phyloP scores from a whole-genome alignment of 2,329 filamentous ascomycete species.

The Aspergillus brasiliensis region DNA sequence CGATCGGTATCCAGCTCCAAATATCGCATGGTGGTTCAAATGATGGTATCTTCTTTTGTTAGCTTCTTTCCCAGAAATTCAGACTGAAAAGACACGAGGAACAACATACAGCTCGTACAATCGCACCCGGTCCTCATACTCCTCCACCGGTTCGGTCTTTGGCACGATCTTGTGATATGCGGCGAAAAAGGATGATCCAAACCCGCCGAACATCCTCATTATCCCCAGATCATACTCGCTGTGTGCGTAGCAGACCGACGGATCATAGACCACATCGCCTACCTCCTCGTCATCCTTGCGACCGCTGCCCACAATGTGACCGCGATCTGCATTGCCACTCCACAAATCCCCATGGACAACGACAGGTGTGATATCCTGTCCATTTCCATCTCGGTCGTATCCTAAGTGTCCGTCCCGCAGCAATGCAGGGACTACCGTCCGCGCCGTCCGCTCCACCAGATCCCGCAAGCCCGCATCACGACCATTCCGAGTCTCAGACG shows the following conservation, averaged over 20 bases:
- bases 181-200: constrained; percentile 68
- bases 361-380: constrained; percentile 69
- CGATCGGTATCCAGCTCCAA: constrained; percentile 75
- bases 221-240: constrained; percentile 90
- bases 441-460: constrained; percentile 66
- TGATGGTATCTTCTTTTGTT: constrained; percentile 71
- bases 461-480: constrained; percentile 61
- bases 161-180: constrained; percentile 77
- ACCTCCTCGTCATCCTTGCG: constrained; percentile 46
- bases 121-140: constrained; percentile 80
- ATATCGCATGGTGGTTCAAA: constrained; percentile 83
- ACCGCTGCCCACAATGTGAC: constrained; percentile 57
- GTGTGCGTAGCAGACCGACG: constrained; percentile 79
- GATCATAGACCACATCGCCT: constrained; percentile 81
- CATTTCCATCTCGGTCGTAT: constrained; percentile 41
- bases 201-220: constrained; percentile 96
- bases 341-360: constrained; percentile 92
- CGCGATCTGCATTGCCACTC: constrained; percentile 78
- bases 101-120: constrained; percentile 77
- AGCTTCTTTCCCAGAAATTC: constrained; percentile 3
- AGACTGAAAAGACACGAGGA: not conserved
- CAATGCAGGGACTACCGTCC: constrained; percentile 72
- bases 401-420: constrained; percentile 69
- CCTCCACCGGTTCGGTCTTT: constrained; percentile 75
- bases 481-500: constrained; percentile 64